Conservation (phyloP, 1,139 yeast species). For the Trichomonascaceae sp. region DNA sequence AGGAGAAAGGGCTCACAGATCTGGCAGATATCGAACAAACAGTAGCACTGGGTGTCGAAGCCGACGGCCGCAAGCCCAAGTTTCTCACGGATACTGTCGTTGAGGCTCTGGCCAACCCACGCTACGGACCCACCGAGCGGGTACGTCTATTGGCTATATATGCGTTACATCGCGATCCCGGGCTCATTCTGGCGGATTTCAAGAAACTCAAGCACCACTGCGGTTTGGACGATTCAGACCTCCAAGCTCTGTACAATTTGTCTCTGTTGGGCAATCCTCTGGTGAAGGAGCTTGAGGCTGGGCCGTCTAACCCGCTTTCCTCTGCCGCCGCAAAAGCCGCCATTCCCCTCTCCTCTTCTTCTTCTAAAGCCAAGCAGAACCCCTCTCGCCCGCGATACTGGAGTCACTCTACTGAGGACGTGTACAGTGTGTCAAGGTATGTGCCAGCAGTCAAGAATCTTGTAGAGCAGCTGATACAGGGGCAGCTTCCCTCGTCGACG, state of each 20-base stretch:
- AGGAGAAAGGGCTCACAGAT: constrained; percentile 18
- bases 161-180: constrained; percentile 64
- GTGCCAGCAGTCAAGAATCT: constrained; percentile 57
- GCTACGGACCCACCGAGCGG: constrained; percentile 45
- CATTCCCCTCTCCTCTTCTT: too few relatives aligned
- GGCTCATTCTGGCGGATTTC: constrained; percentile 64
- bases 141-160: constrained; percentile 67
- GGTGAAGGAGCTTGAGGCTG: constrained; percentile 35
- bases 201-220: constrained; percentile 58
- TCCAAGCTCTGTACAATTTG: constrained; percentile 51
- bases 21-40: constrained; percentile 39
- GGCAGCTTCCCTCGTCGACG: constrained; percentile 38
- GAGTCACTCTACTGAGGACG: constrained; percentile 56
- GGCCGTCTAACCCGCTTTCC: too few relatives aligned
- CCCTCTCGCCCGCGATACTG: constrained; percentile 25
- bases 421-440: constrained; percentile 65
- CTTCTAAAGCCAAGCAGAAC: constrained; percentile 15
- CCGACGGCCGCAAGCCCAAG: constrained; percentile 56
- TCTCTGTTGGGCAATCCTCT: constrained; percentile 54
- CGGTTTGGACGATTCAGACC: constrained; percentile 47
- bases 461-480: constrained; percentile 35
- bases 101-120: constrained; percentile 38
- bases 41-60: constrained; percentile 58
- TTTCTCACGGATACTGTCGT: constrained; percentile 57
- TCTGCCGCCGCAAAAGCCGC: too few relatives aligned